phyloP scores from a whole-genome alignment of 2,329 filamentous ascomycete genomes.

The Botrytis hyacinthi region DNA sequence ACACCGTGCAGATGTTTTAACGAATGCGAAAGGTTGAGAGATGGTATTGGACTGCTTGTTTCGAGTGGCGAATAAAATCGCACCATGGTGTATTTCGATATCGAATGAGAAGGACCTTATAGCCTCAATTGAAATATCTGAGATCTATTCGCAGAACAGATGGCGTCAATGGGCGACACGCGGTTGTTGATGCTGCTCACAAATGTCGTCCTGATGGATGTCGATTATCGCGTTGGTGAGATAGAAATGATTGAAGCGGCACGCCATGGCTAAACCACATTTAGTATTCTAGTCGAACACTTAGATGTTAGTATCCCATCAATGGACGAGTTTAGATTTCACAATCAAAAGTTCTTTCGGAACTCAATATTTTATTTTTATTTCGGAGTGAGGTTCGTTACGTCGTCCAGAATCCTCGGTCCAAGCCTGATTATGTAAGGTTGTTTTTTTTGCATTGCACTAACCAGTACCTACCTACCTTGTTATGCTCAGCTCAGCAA shows the following conservation, averaged over 20 bases:
- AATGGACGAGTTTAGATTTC: not conserved
- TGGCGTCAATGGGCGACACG: not conserved
- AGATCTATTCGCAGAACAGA: not conserved
- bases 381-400: not conserved
- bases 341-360: not conserved
- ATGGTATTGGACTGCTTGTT: not conserved
- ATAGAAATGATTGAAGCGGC: not conserved
- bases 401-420: not conserved
- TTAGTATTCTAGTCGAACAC: not conserved
- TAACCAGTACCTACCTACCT: not conserved
- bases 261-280: not conserved
- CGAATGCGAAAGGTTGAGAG: not conserved
- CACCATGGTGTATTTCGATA: not conserved
- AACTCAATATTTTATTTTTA: not conserved
- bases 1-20: not conserved
- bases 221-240: not conserved
- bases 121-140: not conserved
- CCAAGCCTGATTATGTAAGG: not conserved
- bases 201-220: not conserved
- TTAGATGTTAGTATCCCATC: not conserved
- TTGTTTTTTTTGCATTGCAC: not conserved
- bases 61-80: no score
- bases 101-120: not conserved
- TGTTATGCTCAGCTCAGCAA: not conserved
- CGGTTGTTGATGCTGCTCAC: not conserved